Base-by-base conservation (phyloP, 805 yeast genomes). In the Cyberlindnera subsufficiens region DNA sequence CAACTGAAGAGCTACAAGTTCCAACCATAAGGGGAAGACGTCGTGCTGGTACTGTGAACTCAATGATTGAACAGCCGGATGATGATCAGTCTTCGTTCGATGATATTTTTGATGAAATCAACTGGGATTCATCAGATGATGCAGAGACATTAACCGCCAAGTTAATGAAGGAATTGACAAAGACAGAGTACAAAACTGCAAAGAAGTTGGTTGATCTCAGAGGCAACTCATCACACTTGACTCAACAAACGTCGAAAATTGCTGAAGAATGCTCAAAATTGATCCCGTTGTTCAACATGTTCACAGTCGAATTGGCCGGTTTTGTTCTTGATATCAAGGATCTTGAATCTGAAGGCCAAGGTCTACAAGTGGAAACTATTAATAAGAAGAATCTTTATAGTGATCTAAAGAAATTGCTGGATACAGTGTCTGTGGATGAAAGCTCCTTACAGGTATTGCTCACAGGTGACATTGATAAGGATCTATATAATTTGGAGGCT, bases 281-380 rank as follows among this genome's bases (percentile, higher is more conserved):
- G 40, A 78, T 72, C 41, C 77, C 80, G 2, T 60, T 73, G 14
- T 61, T 83, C 42, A 72, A 78, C 3, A 65, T 75, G 29, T 79
- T 79, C 49, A 69, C 77, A 14, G 80, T 81, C 49, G 86, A 82
- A 47, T 62, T 82, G 38, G 71, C 80, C 13, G 73, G 80, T 3
- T 75, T 87, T 31, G 74, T 80, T 13, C 78, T 78, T 3, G 91
- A 85, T 46, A 78, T 90, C 39, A 74, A 76, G 37, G 75, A 72
- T 40, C 79, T 89, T 34, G 96, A 88, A 56, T 69, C 71, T 30
- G 85, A 82, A 56, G 80, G 90, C 3, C 78, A 83, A 53, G 96
- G 96, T 38, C 63, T 88, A 15, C 96, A 90, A 62, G 82, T 90
- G 6, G 82, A 81, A 51, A 78, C 91, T 5, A 80, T 86, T 35